Evolutionary conservation across 2,329 filamentous ascomycete species (phyloP), one percentile per base, ranked within the genome.

Genomic region (Leptographium wingfieldii): DNA sequence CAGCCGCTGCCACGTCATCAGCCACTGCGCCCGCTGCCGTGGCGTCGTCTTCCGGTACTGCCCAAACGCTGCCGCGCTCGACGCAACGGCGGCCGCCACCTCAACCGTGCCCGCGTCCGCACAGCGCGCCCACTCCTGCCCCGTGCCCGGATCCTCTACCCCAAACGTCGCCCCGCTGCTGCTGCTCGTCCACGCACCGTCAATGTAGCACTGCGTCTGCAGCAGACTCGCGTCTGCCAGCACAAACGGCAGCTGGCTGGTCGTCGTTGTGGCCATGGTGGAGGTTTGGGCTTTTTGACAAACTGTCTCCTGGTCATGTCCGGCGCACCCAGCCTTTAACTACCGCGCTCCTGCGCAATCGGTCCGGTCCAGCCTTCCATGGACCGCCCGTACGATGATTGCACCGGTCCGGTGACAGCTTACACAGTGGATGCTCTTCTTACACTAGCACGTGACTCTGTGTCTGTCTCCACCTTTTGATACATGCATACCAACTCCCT

Each of bases 21-120:
- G 66, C 29, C 67, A 67, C 52, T 72, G 65, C 7, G 72, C 71
- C 22, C 73, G 67, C 61, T 62, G 59, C 43, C 71, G 67, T 0
- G 73, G 70, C 1, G 68, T 71, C 51, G 64, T 71, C 53, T 70
- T 74, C 58, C 68, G 70, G 65, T 74, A 75, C 0, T 61, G 66
- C 33, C 69, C 67, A 64, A 77, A 73, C 3, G 74, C 73, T 0
- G 63, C 56, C 53, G 73, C 66, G 7, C 69, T 65, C 2, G 73
- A 70, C 35, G 68, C 64, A 9, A 76, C 72, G 0, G 73, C 71
- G 2, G 60, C 63, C 43, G 73, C 69, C 33, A 75, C 70, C 35
- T 76, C 74, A 6, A 68, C 43, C 16, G 5, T 2, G 16, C 43
- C 19, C 5, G 43, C 43, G 19, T 46, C 43, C 19, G 19, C 43